These are phyloP conservation scores for Salix caprea DNA, from an alignment of 345 rosid genomes.

Conservation along the genomic window DNA sequence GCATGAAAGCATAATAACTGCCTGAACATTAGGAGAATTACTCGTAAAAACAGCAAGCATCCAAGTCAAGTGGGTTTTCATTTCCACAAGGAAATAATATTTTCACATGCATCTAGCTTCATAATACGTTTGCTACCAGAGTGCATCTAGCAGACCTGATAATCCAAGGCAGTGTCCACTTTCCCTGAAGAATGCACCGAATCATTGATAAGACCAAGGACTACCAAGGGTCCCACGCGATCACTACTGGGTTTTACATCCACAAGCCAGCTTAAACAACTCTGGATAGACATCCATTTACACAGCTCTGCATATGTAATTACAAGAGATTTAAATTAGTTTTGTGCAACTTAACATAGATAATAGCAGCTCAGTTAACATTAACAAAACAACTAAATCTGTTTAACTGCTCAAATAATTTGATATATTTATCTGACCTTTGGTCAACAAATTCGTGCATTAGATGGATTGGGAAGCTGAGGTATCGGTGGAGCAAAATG, in stretches of 20 bases:
- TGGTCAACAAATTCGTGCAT: no score
- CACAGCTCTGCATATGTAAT: constrained; percentile 40
- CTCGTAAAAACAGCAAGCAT: no score
- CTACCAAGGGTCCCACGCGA: constrained; percentile 60
- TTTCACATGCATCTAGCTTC: background rate
- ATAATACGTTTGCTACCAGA: background rate
- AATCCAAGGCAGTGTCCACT: constrained; percentile 37
- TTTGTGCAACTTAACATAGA: no score
- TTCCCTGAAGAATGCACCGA: constrained; percentile 29
- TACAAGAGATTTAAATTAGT: no score
- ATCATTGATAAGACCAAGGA: constrained; percentile 50
- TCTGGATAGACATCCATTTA: constrained; percentile 63
- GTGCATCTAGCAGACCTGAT: constrained; percentile 49
- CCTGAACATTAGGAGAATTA: no score
- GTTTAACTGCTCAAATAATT: background rate
- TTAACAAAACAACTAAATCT: background rate
- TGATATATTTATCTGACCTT: no score
- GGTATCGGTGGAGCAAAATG: no score
- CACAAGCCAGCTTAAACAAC: constrained; percentile 48
- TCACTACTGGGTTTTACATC: constrained; percentile 51
- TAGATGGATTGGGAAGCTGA: no score
- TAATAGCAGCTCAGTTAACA: background rate
- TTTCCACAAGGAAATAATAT: background rate
- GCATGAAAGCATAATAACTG: no score
- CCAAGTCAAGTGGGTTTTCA: no score